Conservation (phyloP, 83 land plant species). For the Picea abies region DNA sequence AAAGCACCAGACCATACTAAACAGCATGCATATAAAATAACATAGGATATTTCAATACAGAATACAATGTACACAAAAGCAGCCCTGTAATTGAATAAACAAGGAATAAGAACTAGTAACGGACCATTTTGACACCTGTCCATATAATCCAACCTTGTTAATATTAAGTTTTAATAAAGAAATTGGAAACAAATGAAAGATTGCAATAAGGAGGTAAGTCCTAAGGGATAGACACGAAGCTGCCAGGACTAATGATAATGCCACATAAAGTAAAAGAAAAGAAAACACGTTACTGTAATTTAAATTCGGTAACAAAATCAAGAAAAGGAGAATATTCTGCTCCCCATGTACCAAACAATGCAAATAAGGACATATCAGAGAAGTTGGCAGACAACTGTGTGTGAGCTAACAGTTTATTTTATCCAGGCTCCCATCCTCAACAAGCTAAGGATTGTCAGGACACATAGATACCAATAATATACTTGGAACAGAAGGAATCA, state of each 20-base stretch:
- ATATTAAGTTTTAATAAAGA: neutral
- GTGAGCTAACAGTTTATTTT: too few species aligned
- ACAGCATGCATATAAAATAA: neutral
- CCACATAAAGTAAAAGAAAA: too few species aligned
- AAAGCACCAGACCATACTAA: neutral
- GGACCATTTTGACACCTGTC: neutral
- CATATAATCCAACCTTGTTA: neutral
- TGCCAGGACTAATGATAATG: neutral
- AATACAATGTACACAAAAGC: neutral
- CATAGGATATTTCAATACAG: neutral
- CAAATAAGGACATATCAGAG: too few species aligned
- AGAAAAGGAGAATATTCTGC: too few species aligned
- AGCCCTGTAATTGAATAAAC: neutral
- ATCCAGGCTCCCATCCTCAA: too few species aligned
- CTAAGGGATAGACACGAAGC: neutral
- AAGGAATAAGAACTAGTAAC: constrained; percentile 1
- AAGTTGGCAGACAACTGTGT: too few species aligned
- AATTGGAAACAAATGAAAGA: neutral
- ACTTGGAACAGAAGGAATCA: too few species aligned
- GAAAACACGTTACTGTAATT: too few species aligned
- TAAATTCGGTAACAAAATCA: too few species aligned
- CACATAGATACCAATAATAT: too few species aligned
- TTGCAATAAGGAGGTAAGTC: neutral
- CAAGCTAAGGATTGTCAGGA: too few species aligned
- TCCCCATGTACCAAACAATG: too few species aligned